Base-by-base conservation (phyloP, 225 moss, liverwort and hornwort species). In the Climacium dendroides region DNA sequence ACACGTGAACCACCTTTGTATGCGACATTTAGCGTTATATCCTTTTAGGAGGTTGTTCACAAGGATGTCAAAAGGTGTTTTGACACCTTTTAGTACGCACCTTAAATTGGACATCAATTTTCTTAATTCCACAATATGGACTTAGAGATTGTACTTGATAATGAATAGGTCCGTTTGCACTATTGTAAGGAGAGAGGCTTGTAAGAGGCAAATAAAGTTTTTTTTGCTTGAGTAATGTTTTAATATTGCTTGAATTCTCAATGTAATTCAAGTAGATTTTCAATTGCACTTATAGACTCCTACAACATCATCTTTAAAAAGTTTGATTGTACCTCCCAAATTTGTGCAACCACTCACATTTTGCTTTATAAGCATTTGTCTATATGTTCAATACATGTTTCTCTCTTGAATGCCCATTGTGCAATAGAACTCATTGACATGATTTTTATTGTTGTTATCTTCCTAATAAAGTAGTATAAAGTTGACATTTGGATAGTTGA, bases 211-310 rank as follows among this genome's bases (percentile, higher is more conserved):
- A 53, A 15, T 4, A n/a, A 53, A 10, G 10, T 12, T 8, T 20
- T 16, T 16, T 5, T 53, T 54, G 12, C 5, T 53, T n/a, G 10
- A n/a, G 16, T 4, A 77, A 54, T 55, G 17, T n/a, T 78, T 78
- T 37, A 6, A 6, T n/a, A n/a, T 0, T 25, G 0, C 3, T 2
- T 1, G 15, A 9, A 53, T 24, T 54, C 3, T 54, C 2, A 0
- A 34, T 76, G 5, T 14, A 52, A 3, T 6, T 35, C 35, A 76
- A 23, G 53, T 53, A 7, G 14, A 35, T 35, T 53, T 76, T n/a
- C 1, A 4, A 3, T 53, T 34, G 6, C 14, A 53, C 2, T 23
- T 2, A 23, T 24, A 24, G 13, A 5, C 2, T 35, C 24, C 10
- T 35, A 53, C 3, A 35, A 15, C 53, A 52, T 10, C 15, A n/a